Evolutionary conservation across 1,284 basidiomycete genomes (phyloP), one percentile per base, ranked within the genome.

Genomic region (Irpex lacteus): DNA sequence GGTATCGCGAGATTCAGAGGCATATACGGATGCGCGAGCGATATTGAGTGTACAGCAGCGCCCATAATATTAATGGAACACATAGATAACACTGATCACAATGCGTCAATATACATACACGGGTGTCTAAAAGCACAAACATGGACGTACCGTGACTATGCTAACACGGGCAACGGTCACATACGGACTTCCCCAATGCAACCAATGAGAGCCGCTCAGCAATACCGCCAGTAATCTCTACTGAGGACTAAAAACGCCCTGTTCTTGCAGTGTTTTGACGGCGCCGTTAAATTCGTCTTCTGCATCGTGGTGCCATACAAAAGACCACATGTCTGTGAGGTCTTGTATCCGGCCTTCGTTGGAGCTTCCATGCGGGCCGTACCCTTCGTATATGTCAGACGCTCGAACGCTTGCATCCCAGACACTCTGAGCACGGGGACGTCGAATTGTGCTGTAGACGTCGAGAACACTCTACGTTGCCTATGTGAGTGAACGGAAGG

Each of bases 331-430:
- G 5, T 15, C 26, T 21, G 8, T 26, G 9, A 63, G 40, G 32
- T 63, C 50, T 38, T 53, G 56, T 13, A 50, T 15, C 3, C 32
- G 5, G 26, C 37, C 47, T 26, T 58, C 57, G 5, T 63, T 49
- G 8, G 26, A 21, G 40, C 54, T 38, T n/a, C 60, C 67, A 19
- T 52, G 56, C 15, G 34, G 18, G 21, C 65, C 65, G 47, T 60
- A 57, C 4, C 63, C 63, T 38, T 68, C 65, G 36, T 62, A 66
- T 13, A 64, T 60, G 34, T 63, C 59, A n/a, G 63, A 61, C 4
- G 65, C 60, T 3, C 19, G 40, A n/a, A 47, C 5, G 55, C 65
- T 68, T 3, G 50, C 61, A n/a, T 69, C 64, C 66, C 64, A 67
- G 5, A 69, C 59, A 9, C 36, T 54, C 26, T 66, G 66, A 2